These are phyloP conservation scores for Hansfordia pulvinata DNA, from an alignment of 2,329 filamentous ascomycete genomes.

Conservation along the genomic window DNA sequence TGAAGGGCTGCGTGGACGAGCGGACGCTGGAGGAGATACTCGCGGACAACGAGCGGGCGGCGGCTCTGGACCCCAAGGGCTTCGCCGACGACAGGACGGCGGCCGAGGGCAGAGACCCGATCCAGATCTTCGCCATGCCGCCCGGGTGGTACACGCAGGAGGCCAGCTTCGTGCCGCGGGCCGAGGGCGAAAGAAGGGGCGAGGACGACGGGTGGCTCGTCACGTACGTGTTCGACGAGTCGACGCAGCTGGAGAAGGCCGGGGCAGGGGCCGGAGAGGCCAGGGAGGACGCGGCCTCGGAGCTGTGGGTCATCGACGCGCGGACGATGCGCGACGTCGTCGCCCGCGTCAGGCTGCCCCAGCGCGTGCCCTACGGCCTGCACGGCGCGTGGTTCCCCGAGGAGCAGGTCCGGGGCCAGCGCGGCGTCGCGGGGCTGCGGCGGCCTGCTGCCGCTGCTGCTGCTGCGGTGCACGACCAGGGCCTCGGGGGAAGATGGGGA, in stretches of 20 bases:
- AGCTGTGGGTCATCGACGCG: constrained; percentile 58
- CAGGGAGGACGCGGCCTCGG: constrained; percentile 30
- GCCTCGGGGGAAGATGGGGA: too few species aligned
- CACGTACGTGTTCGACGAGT: constrained; percentile 58
- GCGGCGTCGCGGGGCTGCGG: constrained; percentile 43
- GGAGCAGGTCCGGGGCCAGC: constrained; percentile 34
- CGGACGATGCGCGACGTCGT: constrained; percentile 46
- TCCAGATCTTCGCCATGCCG: constrained; percentile 49
- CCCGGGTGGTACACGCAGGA: constrained; percentile 51
- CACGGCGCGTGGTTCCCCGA: constrained; percentile 50
- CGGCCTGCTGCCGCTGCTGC: too few species aligned
- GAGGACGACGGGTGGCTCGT: constrained; percentile 58
- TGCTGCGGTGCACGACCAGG: too few species aligned
- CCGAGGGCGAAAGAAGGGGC: constrained; percentile 12
- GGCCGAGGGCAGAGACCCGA: too few species aligned
- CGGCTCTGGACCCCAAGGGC: too few species aligned
- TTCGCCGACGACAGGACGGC: too few species aligned
- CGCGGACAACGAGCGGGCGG: constrained; percentile 18
- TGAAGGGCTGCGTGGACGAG: constrained; percentile 50
- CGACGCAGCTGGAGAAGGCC: constrained; percentile 43
- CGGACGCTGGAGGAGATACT: constrained; percentile 40
- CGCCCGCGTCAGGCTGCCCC: constrained; percentile 43
- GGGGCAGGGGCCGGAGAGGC: constrained; percentile 33
- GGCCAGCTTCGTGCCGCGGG: constrained; percentile 45
- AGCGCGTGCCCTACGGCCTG: constrained; percentile 56